A percentile compares a stretch with the other conserved stretches of the same genome.
Conservation (phyloP, 805 yeast genomes). For the Helenozyma baotianmanensis region DNA sequence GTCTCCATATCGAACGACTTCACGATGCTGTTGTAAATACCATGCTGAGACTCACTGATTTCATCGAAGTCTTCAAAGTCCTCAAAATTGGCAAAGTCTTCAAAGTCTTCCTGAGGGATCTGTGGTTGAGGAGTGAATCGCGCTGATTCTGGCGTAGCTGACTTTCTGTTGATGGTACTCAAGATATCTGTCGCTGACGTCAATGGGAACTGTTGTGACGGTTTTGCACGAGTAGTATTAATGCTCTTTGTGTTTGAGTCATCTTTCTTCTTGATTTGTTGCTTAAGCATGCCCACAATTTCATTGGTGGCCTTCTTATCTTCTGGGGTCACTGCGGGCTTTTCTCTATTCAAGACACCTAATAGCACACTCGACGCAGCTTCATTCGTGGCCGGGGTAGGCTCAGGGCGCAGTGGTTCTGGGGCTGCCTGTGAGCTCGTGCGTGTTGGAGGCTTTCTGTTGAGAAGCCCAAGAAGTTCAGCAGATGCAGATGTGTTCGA, state of each 20-base stretch:
- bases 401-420: too few relatives aligned
- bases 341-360: too few relatives aligned
- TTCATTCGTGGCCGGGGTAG: not conserved
- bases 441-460: not conserved
- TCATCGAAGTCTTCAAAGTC: constrained; percentile 22
- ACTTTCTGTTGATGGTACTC: constrained; percentile 10
- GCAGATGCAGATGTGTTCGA: constrained; percentile 5
- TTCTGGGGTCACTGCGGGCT: too few relatives aligned
- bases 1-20: constrained; percentile 29
- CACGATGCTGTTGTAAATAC: constrained; percentile 13
- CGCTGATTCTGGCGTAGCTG: too few relatives aligned
- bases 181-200: too few relatives aligned
- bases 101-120: constrained; percentile 18
- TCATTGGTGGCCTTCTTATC: not conserved
- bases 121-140: too few relatives aligned
- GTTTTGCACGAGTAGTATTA: too few relatives aligned
- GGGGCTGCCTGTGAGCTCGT: too few relatives aligned
- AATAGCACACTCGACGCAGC: not conserved
- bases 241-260: not conserved
- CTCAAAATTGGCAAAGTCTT: constrained; percentile 31
- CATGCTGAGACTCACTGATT: constrained; percentile 22
- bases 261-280: too few relatives aligned
- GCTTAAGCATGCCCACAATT: too few relatives aligned
- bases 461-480: constrained; percentile 7
- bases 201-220: too few relatives aligned